phyloP scores from a whole-genome alignment of 176 grass and related monocot species.

The Bonia amplexicaulis region DNA sequence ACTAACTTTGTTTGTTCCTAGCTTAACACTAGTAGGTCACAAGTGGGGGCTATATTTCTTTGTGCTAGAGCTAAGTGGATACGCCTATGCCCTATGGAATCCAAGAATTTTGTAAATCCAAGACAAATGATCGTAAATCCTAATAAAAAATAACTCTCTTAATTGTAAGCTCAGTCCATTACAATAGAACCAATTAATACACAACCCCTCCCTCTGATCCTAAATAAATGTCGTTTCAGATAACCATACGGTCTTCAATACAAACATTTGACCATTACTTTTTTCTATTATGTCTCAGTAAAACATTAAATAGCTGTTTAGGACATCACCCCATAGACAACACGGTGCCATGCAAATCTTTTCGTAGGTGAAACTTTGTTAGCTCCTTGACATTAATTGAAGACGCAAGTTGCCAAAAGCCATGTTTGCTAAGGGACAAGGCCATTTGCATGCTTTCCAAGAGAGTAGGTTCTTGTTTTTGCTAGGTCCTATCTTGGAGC shows the following conservation, averaged over 20 bases:
- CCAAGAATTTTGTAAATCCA: background rate
- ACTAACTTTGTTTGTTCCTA: background rate
- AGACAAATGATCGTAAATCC: background rate
- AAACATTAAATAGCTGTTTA: background rate
- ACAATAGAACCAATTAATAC: background rate
- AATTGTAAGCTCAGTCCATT: background rate
- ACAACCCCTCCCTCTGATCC: background rate
- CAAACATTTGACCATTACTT: background rate
- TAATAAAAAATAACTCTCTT: background rate
- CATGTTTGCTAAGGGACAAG: background rate
- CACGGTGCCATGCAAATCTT: background rate
- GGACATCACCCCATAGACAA: background rate
- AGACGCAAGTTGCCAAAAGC: background rate
- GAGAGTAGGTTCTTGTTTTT: slow-evolving; percentile 1
- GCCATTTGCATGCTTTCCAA: slow-evolving; percentile 11
- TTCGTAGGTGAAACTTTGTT: background rate
- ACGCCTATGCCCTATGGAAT: background rate
- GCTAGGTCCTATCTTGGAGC: background rate
- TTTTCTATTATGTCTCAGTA: background rate
- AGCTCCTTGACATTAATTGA: background rate
- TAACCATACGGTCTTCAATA: background rate
- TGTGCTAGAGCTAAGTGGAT: slow-evolving; percentile 31
- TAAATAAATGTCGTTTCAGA: background rate
- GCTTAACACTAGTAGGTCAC: background rate
- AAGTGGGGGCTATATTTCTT: background rate